phyloP scores from a whole-genome alignment of 345 rosid species.

The Eucalyptus sideroxylon region DNA sequence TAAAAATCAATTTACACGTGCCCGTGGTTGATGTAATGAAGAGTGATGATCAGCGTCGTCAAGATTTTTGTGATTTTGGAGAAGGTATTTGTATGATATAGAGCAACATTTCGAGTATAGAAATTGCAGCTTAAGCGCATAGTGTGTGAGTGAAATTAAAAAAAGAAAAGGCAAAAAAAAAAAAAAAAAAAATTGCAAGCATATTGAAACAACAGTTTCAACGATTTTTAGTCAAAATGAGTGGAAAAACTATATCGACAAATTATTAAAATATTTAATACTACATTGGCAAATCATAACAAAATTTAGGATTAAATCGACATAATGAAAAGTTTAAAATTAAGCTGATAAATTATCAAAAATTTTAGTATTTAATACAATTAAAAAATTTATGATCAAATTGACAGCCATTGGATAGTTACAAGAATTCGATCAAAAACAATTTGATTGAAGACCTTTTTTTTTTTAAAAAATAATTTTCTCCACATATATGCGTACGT shows the following conservation, averaged over 20 bases:
- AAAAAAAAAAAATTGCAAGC: fast-evolving
- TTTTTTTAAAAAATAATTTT: fast-evolving
- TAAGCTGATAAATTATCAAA: too few relatives aligned
- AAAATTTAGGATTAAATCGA: too few relatives aligned
- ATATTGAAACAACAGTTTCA: background rate
- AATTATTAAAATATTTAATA: too few relatives aligned
- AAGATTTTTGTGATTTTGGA: background rate
- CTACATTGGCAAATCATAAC: too few relatives aligned
- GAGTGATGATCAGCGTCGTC: background rate
- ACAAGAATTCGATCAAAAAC: too few relatives aligned
- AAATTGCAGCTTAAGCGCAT: background rate
- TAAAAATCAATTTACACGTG: background rate
- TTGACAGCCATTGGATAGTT: fast-evolving
- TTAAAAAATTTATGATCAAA: fast-evolving
- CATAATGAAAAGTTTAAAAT: fast-evolving
- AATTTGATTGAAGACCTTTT: too few relatives aligned
- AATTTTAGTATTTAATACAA: too few relatives aligned
- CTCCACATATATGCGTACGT: too few relatives aligned
- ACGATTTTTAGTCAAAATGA: too few relatives aligned
- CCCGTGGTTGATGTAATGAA: background rate
- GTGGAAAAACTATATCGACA: fast-evolving
- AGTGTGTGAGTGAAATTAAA: background rate
- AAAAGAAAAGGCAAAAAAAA: background rate
- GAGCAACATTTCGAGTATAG: background rate
- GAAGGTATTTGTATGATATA: background rate